Evolutionary conservation across 345 rosid species (phyloP).

Genomic region (Anacardium occidentale): DNA sequence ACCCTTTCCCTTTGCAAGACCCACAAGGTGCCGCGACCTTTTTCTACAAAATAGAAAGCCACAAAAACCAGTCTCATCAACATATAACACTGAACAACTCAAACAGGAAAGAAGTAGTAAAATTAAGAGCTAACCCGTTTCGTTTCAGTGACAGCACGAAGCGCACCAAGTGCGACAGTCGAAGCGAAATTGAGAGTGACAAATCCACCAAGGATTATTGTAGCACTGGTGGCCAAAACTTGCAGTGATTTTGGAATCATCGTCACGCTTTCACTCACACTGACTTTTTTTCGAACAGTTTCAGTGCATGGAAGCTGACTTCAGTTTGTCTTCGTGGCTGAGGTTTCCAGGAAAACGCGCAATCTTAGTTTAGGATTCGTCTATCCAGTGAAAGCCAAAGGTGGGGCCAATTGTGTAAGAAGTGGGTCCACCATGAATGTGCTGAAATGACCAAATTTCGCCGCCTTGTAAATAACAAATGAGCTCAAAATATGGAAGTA

Average conservation of each 20-base stretch:
- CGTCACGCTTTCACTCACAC: conserved; percentile 17
- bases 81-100: neutral
- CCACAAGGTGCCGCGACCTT: conserved; percentile 50
- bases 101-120: neutral
- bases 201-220: conserved; percentile 44
- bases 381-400: neutral
- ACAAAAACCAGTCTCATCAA: neutral
- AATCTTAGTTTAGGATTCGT: neutral
- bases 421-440: neutral
- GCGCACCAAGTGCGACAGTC: conserved; percentile 36
- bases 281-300: conserved; percentile 42
- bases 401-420: neutral
- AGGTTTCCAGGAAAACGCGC: neutral
- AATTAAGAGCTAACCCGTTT: conserved; percentile 32
- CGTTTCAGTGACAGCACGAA: conserved; percentile 37
- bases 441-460: conserved; percentile 10
- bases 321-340: neutral
- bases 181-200: conserved; percentile 43
- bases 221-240: conserved; percentile 30
- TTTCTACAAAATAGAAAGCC: conserved; percentile 31
- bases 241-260: conserved; percentile 57
- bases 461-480: conserved; percentile 6
- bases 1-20: conserved; percentile 76
- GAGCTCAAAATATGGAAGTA: neutral
- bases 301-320: neutral